Conservation (phyloP, 257 asterid genomes). For the Jacaranda mimosifolia region DNA sequence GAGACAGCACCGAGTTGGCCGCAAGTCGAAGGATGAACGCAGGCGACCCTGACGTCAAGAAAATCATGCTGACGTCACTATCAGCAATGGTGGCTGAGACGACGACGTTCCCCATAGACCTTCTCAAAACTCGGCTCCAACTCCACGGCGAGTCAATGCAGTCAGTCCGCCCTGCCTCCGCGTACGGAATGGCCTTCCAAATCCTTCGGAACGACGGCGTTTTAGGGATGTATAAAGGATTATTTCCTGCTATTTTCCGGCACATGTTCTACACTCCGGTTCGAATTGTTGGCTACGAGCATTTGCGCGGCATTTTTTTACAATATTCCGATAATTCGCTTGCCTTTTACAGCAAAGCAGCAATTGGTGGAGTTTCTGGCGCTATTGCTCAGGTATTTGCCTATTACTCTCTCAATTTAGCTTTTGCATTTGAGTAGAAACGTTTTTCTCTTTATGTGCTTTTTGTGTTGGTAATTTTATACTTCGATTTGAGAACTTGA, state of each 20-base stretch:
- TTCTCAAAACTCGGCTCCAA: constrained; percentile 85
- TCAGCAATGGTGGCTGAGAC: constrained; percentile 85
- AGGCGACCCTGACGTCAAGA: constrained; percentile 47
- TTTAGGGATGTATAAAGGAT: constrained; percentile 71
- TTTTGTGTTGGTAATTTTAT: neutral
- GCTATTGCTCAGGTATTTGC: constrained; percentile 82
- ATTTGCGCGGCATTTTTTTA: constrained; percentile 54
- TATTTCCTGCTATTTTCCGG: constrained; percentile 73
- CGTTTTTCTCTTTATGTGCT: neutral
- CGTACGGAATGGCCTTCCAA: constrained; percentile 53
- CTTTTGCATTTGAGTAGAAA: neutral
- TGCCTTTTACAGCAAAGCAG: constrained; percentile 63
- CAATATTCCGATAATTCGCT: constrained; percentile 51
- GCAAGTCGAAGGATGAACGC: constrained; percentile 35
- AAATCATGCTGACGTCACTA: constrained; percentile 67
- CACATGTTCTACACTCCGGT: constrained; percentile 84
- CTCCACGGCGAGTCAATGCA: constrained; percentile 70
- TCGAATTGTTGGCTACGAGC: constrained; percentile 82
- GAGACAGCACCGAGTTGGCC: neutral
- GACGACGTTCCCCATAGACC: constrained; percentile 85
- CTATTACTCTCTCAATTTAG: neutral
- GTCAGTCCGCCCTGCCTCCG: constrained; percentile 49
- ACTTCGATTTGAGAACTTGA: neutral
- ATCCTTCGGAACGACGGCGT: constrained; percentile 65
- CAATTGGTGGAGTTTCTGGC: constrained; percentile 81